Percentiles rank a stretch among this genome's conserved stretches.
These are phyloP conservation scores for Teratosphaeria gauchensis DNA, from an alignment of 2,329 filamentous ascomycete genomes.

Conservation along the genomic window DNA sequence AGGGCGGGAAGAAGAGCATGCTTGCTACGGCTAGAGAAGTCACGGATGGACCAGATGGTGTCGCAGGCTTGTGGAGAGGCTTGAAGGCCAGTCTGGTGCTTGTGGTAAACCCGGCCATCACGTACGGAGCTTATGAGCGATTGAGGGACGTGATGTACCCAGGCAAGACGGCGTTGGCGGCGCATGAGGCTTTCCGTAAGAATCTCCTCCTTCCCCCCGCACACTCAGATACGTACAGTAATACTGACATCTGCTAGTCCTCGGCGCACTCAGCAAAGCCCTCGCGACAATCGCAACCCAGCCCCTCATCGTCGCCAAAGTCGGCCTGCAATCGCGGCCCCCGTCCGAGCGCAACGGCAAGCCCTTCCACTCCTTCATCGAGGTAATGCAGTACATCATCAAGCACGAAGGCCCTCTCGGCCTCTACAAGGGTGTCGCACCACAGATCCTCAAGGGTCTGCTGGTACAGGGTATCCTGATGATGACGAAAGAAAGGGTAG, in stretches of 20 bases:
- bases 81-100: slow-evolving; percentile 92
- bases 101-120: slow-evolving; percentile 93
- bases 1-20: slow-evolving; percentile 74
- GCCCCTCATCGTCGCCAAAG: slow-evolving; percentile 94
- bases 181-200: slow-evolving; percentile 87
- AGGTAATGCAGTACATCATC: slow-evolving; percentile 92
- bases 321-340: slow-evolving; percentile 87
- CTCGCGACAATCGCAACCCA: slow-evolving; percentile 88
- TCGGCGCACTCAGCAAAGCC: slow-evolving; percentile 87
- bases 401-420: slow-evolving; percentile 72
- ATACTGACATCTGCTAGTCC: slow-evolving; percentile 44
- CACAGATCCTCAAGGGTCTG: slow-evolving; percentile 86
- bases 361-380: slow-evolving; percentile 84
- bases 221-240: not conserved
- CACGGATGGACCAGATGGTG: slow-evolving; percentile 79
- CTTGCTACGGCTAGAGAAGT: slow-evolving; percentile 83
- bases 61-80: slow-evolving; percentile 83
- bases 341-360: slow-evolving; percentile 76
- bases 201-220: slow-evolving; percentile 23
- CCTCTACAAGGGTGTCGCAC: slow-evolving; percentile 95
- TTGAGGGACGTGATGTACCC: slow-evolving; percentile 70
- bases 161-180: slow-evolving; percentile 62
- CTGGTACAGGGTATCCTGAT: slow-evolving; percentile 92
- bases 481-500: slow-evolving; percentile 98
- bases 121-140: slow-evolving; percentile 92